These are phyloP conservation scores for Botrytis deweyae DNA, from an alignment of 2,329 filamentous ascomycete species.

Conservation along the genomic window DNA sequence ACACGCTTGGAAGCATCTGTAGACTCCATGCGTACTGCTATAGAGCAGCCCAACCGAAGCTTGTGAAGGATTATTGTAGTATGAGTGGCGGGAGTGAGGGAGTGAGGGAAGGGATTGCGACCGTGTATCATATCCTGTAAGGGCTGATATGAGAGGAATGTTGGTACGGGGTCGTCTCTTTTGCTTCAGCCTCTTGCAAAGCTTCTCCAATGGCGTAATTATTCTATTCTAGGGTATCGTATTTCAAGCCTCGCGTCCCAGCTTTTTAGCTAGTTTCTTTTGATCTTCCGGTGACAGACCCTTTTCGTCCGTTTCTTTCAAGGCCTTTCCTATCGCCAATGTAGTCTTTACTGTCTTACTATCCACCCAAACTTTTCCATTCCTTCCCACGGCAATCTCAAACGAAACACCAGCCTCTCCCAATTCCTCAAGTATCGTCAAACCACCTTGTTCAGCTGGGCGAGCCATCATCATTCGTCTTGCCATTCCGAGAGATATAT, in stretches of 20 bases:
- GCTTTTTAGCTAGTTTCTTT: conserved; percentile 65
- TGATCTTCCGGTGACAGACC: conserved; percentile 64
- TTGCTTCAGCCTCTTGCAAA: not conserved
- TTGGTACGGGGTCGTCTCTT: conserved; percentile 3
- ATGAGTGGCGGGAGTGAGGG: not conserved
- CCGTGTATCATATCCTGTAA: conserved; percentile 1
- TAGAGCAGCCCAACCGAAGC: not conserved
- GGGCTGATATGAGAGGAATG: conserved; percentile 8
- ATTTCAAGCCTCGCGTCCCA: conserved; percentile 41
- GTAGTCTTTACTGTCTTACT: conserved; percentile 72
- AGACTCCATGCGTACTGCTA: not conserved
- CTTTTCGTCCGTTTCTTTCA: conserved; percentile 74
- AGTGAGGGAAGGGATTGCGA: not conserved
- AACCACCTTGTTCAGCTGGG: conserved; percentile 58
- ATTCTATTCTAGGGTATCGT: conserved; percentile 17
- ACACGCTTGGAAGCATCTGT: not conserved
- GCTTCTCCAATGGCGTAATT: conserved; percentile 2
- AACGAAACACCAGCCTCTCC: conserved; percentile 76
- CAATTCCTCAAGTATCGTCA: conserved; percentile 77
- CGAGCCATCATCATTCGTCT: conserved; percentile 70
- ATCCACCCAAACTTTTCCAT: conserved; percentile 90
- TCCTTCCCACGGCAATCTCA: conserved; percentile 89
- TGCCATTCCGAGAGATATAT: conserved; percentile 78
- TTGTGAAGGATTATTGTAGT: not conserved
- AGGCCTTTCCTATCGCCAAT: conserved; percentile 73